These are phyloP conservation scores for Exsudoporus floridanus DNA, from an alignment of 1,284 basidiomycete species.

Conservation along the genomic window DNA sequence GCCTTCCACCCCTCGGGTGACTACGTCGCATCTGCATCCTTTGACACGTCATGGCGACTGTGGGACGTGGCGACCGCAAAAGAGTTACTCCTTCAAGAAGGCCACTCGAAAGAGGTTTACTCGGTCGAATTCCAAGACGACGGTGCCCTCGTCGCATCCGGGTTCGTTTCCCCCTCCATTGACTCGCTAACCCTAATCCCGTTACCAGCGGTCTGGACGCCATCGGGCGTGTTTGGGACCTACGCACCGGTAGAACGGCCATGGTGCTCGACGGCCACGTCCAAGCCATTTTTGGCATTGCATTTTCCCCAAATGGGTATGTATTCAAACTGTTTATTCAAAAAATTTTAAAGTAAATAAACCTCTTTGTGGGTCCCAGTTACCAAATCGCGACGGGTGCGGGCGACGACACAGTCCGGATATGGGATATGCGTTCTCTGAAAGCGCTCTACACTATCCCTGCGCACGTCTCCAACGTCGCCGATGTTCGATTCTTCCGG, in stretches of 20 bases:
- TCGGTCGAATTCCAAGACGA: slow-evolving; percentile 94
- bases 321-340: slow-evolving; percentile 22
- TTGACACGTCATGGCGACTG: slow-evolving; percentile 97
- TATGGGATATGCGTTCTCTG: slow-evolving; percentile 97
- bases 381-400: slow-evolving; percentile 97
- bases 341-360: too few species aligned
- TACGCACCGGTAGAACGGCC: slow-evolving; percentile 91
- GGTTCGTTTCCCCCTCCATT: slow-evolving; percentile 45
- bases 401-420: slow-evolving; percentile 95
- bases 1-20: slow-evolving; percentile 95
- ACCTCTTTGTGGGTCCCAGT: slow-evolving; percentile 41
- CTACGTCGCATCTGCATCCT: slow-evolving; percentile 93
- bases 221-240: slow-evolving; percentile 96
- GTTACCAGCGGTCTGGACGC: slow-evolving; percentile 85
- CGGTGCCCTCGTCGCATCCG: slow-evolving; percentile 89
- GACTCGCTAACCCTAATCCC: slow-evolving; percentile 7
- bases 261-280: slow-evolving; percentile 99
- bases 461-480: slow-evolving; percentile 91
- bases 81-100: slow-evolving; percentile 91
- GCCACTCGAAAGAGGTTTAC: slow-evolving; percentile 97
- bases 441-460: slow-evolving; percentile 95
- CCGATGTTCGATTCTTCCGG: slow-evolving; percentile 93
- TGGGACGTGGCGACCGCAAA: slow-evolving; percentile 87
- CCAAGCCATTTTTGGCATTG: slow-evolving; percentile 88
- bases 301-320: slow-evolving; percentile 94